These are phyloP conservation scores for Verbascum thapsus DNA, from an alignment of 257 asterid species.

Conservation along the genomic window DNA sequence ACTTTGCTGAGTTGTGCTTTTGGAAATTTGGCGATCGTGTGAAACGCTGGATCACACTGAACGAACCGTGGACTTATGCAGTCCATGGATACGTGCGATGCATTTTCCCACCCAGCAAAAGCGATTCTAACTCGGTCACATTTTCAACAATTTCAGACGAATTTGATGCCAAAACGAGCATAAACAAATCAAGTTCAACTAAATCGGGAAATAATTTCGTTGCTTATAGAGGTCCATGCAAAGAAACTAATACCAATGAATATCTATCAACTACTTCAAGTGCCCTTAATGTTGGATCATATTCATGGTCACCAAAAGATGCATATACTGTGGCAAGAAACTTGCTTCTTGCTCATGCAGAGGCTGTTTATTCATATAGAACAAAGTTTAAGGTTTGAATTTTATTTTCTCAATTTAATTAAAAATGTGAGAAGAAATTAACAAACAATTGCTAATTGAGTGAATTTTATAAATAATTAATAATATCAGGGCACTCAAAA, in stretches of 20 bases:
- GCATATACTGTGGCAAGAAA: conserved; percentile 35
- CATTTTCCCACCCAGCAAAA: conserved; percentile 22
- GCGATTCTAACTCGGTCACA: too few relatives aligned
- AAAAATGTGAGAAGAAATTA: too few relatives aligned
- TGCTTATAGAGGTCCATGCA: neutral
- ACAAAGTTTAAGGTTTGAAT: conserved; percentile 27
- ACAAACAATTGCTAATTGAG: too few relatives aligned
- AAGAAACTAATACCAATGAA: neutral
- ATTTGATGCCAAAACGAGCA: neutral
- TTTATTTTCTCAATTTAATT: too few relatives aligned
- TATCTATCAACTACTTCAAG: too few relatives aligned
- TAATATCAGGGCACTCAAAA: conserved; percentile 29
- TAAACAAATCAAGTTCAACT: too few relatives aligned
- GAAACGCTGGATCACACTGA: conserved; percentile 37
- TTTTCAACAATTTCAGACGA: too few relatives aligned
- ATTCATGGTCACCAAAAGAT: conserved; percentile 24
- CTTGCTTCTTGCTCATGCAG: conserved; percentile 39
- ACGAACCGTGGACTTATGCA: conserved; percentile 35
- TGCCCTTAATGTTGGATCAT: neutral
- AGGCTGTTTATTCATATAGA: conserved; percentile 30
- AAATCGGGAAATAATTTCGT: neutral
- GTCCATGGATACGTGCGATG: conserved; percentile 26
- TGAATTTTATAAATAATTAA: too few relatives aligned
- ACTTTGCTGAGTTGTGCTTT: conserved; percentile 39
- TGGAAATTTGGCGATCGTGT: conserved; percentile 40